These are phyloP conservation scores for Leucosporidium creatinivorum DNA, from an alignment of 768 basidiomycete species.

Conservation along the genomic window DNA sequence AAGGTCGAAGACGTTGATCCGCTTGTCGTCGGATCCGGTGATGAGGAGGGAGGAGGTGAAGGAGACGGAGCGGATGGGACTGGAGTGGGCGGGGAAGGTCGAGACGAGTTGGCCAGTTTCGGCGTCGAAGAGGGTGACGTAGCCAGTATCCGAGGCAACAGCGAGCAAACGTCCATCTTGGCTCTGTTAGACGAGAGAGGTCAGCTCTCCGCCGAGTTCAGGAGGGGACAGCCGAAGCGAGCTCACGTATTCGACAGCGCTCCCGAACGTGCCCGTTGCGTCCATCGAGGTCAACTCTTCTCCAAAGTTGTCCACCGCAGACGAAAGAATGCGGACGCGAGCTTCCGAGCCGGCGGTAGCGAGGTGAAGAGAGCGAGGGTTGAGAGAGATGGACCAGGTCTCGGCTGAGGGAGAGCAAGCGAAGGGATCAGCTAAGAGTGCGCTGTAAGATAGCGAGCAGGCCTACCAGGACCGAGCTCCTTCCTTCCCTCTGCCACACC, in stretches of 20 bases:
- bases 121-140: conserved; percentile 29
- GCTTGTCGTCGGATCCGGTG: conserved; percentile 34
- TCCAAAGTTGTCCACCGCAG: conserved; percentile 26
- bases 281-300: conserved; percentile 19
- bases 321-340: conserved; percentile 15
- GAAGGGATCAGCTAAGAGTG: background rate
- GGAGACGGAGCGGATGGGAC: conserved; percentile 29
- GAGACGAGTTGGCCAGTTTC: conserved; percentile 25
- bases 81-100: conserved; percentile 33
- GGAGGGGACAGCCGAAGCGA: background rate
- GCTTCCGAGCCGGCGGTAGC: conserved; percentile 22
- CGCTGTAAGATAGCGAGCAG: background rate
- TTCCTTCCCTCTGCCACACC: conserved; percentile 26
- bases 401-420: conserved; percentile 6
- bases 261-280: conserved; percentile 24
- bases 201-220: too few relatives aligned
- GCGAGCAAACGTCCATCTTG: conserved; percentile 16
- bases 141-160: conserved; percentile 23
- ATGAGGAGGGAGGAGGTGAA: conserved; percentile 33
- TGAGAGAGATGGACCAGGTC: conserved; percentile 28
- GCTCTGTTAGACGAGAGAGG: background rate
- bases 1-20: conserved; percentile 34
- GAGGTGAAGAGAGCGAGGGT: conserved; percentile 11
- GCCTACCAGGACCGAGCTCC: conserved; percentile 27
- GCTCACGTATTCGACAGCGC: conserved; percentile 25